Evolutionary conservation across 805 yeast genomes (phyloP), one percentile per base, ranked within the genome.

Genomic region (Candida ponderosae): DNA sequence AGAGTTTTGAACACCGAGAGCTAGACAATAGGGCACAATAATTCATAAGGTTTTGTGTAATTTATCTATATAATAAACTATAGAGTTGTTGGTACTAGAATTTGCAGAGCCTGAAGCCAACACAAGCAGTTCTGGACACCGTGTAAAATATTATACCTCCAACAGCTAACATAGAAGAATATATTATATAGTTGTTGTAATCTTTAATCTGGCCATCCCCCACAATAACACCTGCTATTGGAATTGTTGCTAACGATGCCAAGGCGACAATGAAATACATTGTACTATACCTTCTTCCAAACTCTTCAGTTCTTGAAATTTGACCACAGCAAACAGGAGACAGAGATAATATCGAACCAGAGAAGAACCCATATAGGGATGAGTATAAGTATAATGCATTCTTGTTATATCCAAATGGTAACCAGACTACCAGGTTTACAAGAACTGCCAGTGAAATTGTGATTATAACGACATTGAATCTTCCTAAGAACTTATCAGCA

Each of bases 251-350:
- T 21, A 76, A 56, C 24, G 66, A 61, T 14, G 70, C 62, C 38
- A 76, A 60, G 2, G 85, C 71, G 11, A 74, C 76, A 47, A 76
- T 56, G 32, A 76, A 68, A 53, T 77, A 80, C 46, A 76, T 68
- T 1, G 79, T 68, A 2, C 79, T 70, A 50, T 72, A 75, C 16
- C 77, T 63, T 45, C 68, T 68, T 7, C 80, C 81, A 49, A 74
- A 74, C 43, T 66, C 70, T 32, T 68, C 69, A 2, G 72, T 67
- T 36, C 70, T 67, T 15, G 81, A 73, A 27, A 79, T 73, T 36
- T 72, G 76, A 1, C 79, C 80, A 28, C 74, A 62, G 46, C 81
- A 72, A 3, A 73, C 76, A 2, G 83, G 82, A 14, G 76, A 69
- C 32, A 77, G 49, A 4, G 81, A 68, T 34, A 77, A 59, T 4